A percentile compares a stretch with the other conserved stretches of the same genome.
phyloP scores from a whole-genome alignment of 169 alveolate species.

The Plasmodium falciparum region DNA sequence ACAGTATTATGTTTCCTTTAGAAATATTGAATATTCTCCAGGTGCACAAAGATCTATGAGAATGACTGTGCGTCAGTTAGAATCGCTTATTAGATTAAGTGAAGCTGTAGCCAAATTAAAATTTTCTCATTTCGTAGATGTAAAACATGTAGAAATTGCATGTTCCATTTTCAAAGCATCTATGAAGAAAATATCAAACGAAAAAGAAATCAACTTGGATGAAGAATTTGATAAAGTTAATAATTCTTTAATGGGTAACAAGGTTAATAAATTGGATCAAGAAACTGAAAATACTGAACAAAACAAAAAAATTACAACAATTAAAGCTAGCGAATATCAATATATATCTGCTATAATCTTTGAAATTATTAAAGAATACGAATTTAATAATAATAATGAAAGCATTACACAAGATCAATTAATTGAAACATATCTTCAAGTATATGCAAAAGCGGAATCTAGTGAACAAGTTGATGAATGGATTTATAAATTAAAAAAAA shows the following conservation, averaged over 20 bases:
- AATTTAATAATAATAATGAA: slow-evolving; percentile 79
- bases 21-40: slow-evolving; percentile 92
- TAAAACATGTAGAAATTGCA: slow-evolving; percentile 95
- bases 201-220: slow-evolving; percentile 78
- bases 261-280: slow-evolving; percentile 8
- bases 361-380: slow-evolving; percentile 83
- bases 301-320: slow-evolving; percentile 43
- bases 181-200: slow-evolving; percentile 83
- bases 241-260: slow-evolving; percentile 15
- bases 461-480: slow-evolving; percentile 85
- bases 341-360: slow-evolving; percentile 82
- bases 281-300: slow-evolving; percentile 31
- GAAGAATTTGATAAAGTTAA: slow-evolving; percentile 46
- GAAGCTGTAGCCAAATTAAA: slow-evolving; percentile 97
- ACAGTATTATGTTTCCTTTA: slow-evolving; percentile 92
- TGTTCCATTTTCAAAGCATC: slow-evolving; percentile 92
- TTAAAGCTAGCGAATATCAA: slow-evolving; percentile 81
- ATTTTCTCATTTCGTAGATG: slow-evolving; percentile 91
- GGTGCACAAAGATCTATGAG: slow-evolving; percentile 91
- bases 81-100: slow-evolving; percentile 94
- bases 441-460: slow-evolving; percentile 79
- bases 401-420: slow-evolving; percentile 81
- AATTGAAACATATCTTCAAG: slow-evolving; percentile 83
- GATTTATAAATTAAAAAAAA: slow-evolving; percentile 82
- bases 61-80: slow-evolving; percentile 97